A percentile compares a stretch with the other conserved stretches of the same genome.
phyloP scores from a whole-genome alignment of 2,329 filamentous ascomycete species.

The Drechmeria coniospora region DNA sequence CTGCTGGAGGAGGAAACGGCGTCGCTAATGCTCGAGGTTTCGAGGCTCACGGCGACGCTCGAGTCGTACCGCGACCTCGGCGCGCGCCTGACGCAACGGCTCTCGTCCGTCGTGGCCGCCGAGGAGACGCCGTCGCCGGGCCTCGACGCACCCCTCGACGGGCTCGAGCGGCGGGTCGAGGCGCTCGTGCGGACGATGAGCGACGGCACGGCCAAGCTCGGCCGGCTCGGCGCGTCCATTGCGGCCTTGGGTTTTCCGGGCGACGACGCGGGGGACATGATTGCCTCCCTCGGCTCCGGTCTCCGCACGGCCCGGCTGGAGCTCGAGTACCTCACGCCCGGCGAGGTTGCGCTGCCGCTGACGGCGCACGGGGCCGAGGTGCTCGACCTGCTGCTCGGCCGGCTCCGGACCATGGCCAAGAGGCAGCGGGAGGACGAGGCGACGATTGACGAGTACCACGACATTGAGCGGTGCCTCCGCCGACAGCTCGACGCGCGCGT shows the following conservation, averaged over 20 bases:
- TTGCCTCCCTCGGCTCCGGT: conserved; percentile 29
- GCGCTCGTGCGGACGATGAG: conserved; percentile 28
- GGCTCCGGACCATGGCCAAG: conserved; percentile 32
- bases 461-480: conserved; percentile 37
- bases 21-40: conserved; percentile 31
- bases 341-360: conserved; percentile 38
- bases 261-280: conserved; percentile 29
- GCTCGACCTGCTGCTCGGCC: conserved; percentile 35
- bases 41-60: conserved; percentile 30
- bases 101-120: conserved; percentile 11
- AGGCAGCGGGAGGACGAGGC: conserved; percentile 32
- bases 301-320: conserved; percentile 44
- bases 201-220: conserved; percentile 31
- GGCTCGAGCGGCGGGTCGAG: conserved; percentile 27
- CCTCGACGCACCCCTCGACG: conserved; percentile 8
- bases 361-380: conserved; percentile 37
- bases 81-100: conserved; percentile 18
- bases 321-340: conserved; percentile 45
- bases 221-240: conserved; percentile 29
- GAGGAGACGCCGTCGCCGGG: conserved; percentile 3
- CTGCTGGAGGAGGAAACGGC: conserved; percentile 32
- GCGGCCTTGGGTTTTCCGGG: conserved; percentile 34
- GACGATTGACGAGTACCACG: conserved; percentile 45
- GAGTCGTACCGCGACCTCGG: conserved; percentile 30
- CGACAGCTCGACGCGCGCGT: conserved; percentile 40